Base-by-base conservation (phyloP, 2,329 filamentous ascomycete genomes). In the Meredithiella fracta region DNA sequence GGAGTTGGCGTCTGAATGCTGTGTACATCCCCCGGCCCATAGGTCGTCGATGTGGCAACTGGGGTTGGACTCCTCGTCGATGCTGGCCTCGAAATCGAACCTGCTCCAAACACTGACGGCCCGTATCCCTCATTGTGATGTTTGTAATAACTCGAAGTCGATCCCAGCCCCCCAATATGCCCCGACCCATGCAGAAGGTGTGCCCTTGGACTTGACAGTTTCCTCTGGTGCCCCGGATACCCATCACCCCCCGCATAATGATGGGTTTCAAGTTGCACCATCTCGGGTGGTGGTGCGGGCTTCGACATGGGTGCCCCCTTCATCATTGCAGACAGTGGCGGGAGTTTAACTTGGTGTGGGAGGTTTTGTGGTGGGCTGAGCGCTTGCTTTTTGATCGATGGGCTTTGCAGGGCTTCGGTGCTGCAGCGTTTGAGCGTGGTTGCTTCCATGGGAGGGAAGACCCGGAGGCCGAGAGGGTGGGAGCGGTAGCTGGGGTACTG, bases 1-100 rank as follows among this genome's bases (percentile, higher is more conserved):
- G 52, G 40, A n/a, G 40, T 44, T 29, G 51, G 55, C 23, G 55
- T 57, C 40, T 53, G 55, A 14, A 51, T 51, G 25, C 14, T 51
- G 14, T 25, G 15, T 34, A 37, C 40, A n/a, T 51, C 44, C 5
- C 31, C n/a, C 29, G 50, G 47, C 15, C 9, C 34, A 29, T 29
- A 53, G 20, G 15, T 25, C n/a, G 55, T 25, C 25, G 38, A 17
- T 47, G 38, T 23, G 17, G 17, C 5, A n/a, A 54, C 23, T 44
- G 37, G 17, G 17, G 37, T 44, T 14, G 22, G 37, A 14, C 17
- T 42, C 8, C 52, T 22, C 14, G 52, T 54, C 9, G 37, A 54
- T n/a, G 8, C 34, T 42, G 52, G 23, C n/a, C n/a, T 17, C 9
- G 49, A 20, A 15, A 51, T 51, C 5, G 11, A 26, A 17, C 3